Conservation (phyloP, 1,139 yeast species). For the Protomyces pachydermus region DNA sequence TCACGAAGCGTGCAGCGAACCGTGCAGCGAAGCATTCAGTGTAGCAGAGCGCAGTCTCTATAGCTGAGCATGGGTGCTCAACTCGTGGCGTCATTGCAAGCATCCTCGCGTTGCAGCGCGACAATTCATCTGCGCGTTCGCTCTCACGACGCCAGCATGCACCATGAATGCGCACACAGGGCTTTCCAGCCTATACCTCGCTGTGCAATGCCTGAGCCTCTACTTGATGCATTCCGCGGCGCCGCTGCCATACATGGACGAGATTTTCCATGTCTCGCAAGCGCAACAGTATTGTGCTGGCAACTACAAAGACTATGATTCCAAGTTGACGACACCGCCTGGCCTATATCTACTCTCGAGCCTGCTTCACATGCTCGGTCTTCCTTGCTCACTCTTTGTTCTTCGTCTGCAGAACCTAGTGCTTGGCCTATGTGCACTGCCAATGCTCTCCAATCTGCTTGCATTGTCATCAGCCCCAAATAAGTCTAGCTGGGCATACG, state of each 20-base stretch:
- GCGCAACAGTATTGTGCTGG: slow-evolving; percentile 62
- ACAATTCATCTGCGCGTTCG: no score
- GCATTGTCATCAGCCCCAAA: neutral
- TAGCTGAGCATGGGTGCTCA: no score
- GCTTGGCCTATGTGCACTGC: slow-evolving; percentile 36
- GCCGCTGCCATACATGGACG: slow-evolving; percentile 47
- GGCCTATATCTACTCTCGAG: slow-evolving; percentile 54
- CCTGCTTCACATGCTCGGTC: neutral
- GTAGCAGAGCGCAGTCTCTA: no score
- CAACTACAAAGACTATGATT: slow-evolving; percentile 66
- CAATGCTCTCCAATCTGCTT: slow-evolving; percentile 38
- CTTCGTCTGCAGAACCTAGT: slow-evolving; percentile 3
- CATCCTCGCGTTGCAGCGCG: no score
- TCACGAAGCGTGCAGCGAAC: no score
- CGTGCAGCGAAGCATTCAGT: no score
- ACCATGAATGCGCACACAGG: no score
- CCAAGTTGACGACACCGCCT: slow-evolving; percentile 94
- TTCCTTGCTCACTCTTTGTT: slow-evolving; percentile 3
- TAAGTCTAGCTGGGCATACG: slow-evolving; percentile 36
- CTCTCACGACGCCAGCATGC: no score
- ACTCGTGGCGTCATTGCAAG: no score
- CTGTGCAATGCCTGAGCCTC: slow-evolving; percentile 19
- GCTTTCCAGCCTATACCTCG: no score
- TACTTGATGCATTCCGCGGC: slow-evolving; percentile 32
- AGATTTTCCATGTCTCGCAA: slow-evolving; percentile 78